Evolutionary conservation across 1,284 basidiomycete genomes (phyloP).

Genomic region (Cryptococcus sp.): DNA sequence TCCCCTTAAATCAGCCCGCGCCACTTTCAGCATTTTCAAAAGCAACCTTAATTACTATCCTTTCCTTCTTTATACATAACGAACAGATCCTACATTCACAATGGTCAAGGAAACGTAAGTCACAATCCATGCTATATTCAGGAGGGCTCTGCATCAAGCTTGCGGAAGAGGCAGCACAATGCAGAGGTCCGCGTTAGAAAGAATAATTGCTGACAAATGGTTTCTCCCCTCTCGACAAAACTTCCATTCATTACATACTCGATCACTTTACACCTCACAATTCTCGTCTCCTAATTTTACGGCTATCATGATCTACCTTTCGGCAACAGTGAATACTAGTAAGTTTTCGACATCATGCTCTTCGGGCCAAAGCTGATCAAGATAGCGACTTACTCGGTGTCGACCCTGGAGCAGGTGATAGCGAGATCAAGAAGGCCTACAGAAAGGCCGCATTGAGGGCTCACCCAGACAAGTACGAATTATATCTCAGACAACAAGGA

Average conservation of each 20-base stretch:
- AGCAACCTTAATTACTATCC: background rate
- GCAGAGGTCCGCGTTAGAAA: no score
- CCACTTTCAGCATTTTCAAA: constrained; percentile 1
- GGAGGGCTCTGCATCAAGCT: no score
- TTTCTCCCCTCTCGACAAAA: no score
- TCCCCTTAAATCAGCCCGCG: no score
- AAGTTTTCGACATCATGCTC: constrained; percentile 13
- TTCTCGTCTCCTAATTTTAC: background rate
- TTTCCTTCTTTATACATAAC: background rate
- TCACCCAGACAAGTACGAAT: background rate
- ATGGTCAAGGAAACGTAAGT: constrained; percentile 51
- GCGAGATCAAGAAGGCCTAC: constrained; percentile 90
- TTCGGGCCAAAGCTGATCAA: background rate
- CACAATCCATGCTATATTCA: no score
- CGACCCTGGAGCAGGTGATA: constrained; percentile 66
- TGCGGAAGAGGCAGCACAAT: no score
- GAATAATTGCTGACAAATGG: no score
- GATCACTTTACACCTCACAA: background rate
- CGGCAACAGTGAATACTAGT: constrained; percentile 69
- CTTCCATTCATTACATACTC: background rate
- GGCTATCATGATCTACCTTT: background rate
- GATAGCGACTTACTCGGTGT: constrained; percentile 71
- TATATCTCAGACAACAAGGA: background rate
- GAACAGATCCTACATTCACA: constrained; percentile 7
- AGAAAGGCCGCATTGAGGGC: constrained; percentile 60